phyloP scores from a whole-genome alignment of 2,329 filamentous ascomycete species.

The Beauveria caledonica region DNA sequence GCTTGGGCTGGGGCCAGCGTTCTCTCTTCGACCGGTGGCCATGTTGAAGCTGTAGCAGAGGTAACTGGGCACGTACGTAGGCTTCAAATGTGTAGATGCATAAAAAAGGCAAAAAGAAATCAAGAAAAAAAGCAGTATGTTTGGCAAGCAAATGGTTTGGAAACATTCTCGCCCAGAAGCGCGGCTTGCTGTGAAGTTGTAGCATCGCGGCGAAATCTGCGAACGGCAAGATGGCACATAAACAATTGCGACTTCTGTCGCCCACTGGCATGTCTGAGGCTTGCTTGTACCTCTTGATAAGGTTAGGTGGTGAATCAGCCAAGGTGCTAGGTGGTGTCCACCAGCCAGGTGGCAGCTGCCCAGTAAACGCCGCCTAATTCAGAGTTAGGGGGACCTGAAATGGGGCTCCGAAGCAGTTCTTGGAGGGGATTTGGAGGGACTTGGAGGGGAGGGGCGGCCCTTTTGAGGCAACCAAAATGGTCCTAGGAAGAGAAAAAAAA shows the following conservation, averaged over 20 bases:
- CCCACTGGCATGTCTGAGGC: not conserved
- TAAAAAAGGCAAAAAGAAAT: not conserved
- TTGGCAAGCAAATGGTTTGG: not conserved
- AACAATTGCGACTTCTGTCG: not conserved
- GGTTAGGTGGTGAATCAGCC: not conserved
- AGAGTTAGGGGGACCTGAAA: not conserved
- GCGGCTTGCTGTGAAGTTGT: not conserved
- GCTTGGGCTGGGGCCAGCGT: not conserved
- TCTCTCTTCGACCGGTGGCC: not conserved
- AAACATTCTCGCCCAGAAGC: not conserved
- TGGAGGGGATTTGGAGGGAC: too few species aligned
- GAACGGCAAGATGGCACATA: not conserved
- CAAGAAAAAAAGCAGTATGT: not conserved
- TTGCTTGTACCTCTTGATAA: not conserved
- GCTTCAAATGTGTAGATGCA: not conserved
- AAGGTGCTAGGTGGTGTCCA: not conserved
- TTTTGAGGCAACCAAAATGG: not conserved
- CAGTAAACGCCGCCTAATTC: not conserved
- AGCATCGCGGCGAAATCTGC: not conserved
- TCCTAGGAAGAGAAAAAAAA: conserved; percentile 1
- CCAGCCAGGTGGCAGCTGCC: not conserved
- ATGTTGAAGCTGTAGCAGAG: too few species aligned
- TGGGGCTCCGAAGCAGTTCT: too few species aligned
- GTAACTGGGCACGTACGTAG: not conserved
- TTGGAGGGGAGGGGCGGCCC: not conserved